Percentiles rank a stretch among this genome's conserved stretches.
Evolutionary conservation across 306 rosid species (phyloP).

Genomic region (Erythrophleum fordii): DNA sequence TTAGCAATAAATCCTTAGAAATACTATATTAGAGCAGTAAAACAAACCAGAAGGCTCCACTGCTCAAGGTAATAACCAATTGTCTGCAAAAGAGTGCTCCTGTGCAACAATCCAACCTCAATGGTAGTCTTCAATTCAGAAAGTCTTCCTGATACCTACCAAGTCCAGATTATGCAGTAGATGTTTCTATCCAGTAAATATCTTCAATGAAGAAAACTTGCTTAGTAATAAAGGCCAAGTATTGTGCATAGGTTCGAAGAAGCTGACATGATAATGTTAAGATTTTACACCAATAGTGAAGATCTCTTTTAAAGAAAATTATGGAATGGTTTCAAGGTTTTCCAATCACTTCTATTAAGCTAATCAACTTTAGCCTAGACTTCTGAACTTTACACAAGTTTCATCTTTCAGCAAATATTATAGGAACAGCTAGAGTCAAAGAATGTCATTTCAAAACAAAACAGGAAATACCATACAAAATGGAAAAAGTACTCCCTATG

Average conservation of each 20-base stretch:
- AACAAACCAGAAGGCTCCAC: conserved; percentile 82
- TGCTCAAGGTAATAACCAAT: conserved; percentile 73
- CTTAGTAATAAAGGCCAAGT: background rate
- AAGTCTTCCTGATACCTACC: conserved; percentile 74
- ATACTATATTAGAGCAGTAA: conserved; percentile 22
- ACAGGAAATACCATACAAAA: background rate
- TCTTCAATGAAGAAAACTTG: conserved; percentile 7
- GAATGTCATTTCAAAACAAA: conserved; percentile 1
- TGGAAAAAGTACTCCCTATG: background rate
- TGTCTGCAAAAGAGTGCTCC: conserved; percentile 64
- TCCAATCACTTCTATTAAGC: background rate
- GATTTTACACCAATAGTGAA: conserved; percentile 10
- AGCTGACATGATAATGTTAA: conserved; percentile 28
- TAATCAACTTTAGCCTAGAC: conserved; percentile 2
- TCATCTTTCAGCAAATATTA: background rate
- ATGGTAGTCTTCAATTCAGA: conserved; percentile 81
- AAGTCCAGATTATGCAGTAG: conserved; percentile 25
- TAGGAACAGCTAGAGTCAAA: background rate
- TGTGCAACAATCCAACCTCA: conserved; percentile 70
- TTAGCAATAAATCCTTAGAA: conserved; percentile 28
- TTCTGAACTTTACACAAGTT: conserved; percentile 1
- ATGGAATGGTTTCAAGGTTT: background rate
- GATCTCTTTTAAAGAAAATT: conserved; percentile 6
- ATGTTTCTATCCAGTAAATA: conserved; percentile 16
- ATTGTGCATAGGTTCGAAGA: conserved; percentile 4